phyloP scores from a whole-genome alignment of 78 protist genomes.

The Cavenderia fasciculata region DNA sequence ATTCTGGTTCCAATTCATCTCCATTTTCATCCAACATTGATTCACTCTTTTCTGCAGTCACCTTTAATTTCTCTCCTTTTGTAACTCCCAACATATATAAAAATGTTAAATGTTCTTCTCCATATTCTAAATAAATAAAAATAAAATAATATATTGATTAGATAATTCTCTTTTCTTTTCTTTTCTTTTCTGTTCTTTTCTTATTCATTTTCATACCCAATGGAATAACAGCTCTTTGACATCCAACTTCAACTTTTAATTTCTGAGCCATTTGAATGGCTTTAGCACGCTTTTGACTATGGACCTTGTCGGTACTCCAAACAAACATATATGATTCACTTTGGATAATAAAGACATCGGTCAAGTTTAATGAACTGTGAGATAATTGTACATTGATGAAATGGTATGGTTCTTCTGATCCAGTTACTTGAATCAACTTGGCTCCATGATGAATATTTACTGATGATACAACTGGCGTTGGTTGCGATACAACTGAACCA shows the following conservation, averaged over 20 bases:
- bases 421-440: slow-evolving; percentile 63
- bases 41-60: slow-evolving; percentile 26
- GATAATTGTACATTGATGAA: slow-evolving; percentile 51
- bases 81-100: slow-evolving; percentile 48
- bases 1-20: slow-evolving; percentile 30
- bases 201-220: slow-evolving; percentile 32
- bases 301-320: slow-evolving; percentile 17
- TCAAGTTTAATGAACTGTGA: slow-evolving; percentile 17
- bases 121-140: slow-evolving; percentile 26
- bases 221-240: slow-evolving; percentile 63
- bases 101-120: slow-evolving; percentile 75
- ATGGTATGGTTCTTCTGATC: slow-evolving; percentile 45
- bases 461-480: slow-evolving; percentile 28
- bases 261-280: slow-evolving; percentile 78
- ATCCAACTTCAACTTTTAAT: slow-evolving; percentile 68
- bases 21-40: slow-evolving; percentile 37
- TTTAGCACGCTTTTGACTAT: slow-evolving; percentile 41
- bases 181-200: background rate
- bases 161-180: background rate
- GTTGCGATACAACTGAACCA: background rate
- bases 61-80: slow-evolving; percentile 53
- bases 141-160: slow-evolving; percentile 8
- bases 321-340: slow-evolving; percentile 69
- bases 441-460: slow-evolving; percentile 32
- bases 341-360: slow-evolving; percentile 63